These are phyloP conservation scores for Backusella liffmaniae DNA, from an alignment of 192 early-diverging fungal species.

Conservation along the genomic window DNA sequence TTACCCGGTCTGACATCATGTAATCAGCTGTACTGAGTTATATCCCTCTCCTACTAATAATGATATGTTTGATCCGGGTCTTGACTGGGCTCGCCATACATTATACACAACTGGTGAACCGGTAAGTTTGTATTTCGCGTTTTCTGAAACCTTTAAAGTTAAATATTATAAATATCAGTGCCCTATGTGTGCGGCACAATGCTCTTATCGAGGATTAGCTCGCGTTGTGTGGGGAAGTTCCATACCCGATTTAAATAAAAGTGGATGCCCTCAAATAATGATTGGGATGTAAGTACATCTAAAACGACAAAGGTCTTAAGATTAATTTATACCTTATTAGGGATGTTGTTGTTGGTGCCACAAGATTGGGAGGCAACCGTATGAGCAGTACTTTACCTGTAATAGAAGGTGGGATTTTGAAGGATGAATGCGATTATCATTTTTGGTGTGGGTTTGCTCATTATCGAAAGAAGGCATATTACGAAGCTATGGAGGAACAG, in stretches of 20 bases:
- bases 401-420: constrained; percentile 15
- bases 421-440: constrained; percentile 24
- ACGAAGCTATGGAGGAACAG: constrained; percentile 6
- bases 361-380: constrained; percentile 6
- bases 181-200: constrained; percentile 27
- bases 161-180: background rate
- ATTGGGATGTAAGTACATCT: constrained; percentile 19
- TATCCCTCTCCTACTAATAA: constrained; percentile 27
- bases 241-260: constrained; percentile 22
- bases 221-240: constrained; percentile 30
- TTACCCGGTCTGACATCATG: background rate
- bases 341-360: constrained; percentile 18
- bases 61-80: constrained; percentile 24
- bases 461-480: constrained; percentile 10
- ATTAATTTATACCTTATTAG: background rate
- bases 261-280: constrained; percentile 24
- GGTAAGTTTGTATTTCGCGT: background rate
- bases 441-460: constrained; percentile 14
- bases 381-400: background rate
- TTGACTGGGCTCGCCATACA: constrained; percentile 22
- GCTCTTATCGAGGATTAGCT: constrained; percentile 22
- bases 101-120: constrained; percentile 30
- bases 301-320: background rate
- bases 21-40: constrained; percentile 16
- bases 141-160: background rate